Conservation (phyloP, 306 rosid genomes). For the Medicago ruthenica region DNA sequence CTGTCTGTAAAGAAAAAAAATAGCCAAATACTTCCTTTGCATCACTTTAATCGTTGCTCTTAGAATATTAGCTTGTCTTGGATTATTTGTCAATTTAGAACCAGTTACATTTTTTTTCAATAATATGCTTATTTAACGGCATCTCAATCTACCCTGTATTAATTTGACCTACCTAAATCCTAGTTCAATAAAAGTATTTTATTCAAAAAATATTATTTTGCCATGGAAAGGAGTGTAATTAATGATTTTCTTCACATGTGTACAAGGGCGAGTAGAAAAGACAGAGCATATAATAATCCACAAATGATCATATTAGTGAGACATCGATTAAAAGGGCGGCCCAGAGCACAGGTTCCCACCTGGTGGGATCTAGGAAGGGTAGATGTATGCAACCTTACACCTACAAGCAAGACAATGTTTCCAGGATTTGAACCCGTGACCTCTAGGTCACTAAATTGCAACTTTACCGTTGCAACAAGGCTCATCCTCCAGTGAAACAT, state of each 20-base stretch:
- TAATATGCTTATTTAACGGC: not conserved
- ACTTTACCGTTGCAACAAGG: not conserved
- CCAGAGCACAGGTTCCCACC: not conserved
- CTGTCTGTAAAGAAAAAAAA: not conserved
- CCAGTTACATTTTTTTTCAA: not conserved
- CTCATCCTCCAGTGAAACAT: not conserved
- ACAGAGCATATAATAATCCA: conserved; percentile 1
- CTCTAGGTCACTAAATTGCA: not conserved
- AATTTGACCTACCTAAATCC: not conserved
- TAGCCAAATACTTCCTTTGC: conserved; percentile 2
- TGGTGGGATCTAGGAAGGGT: not conserved
- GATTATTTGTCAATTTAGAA: not conserved
- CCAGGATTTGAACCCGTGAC: not conserved
- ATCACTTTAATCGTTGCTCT: not conserved
- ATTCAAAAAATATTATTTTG: not conserved
- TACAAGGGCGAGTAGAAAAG: not conserved
- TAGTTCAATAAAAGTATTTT: not conserved
- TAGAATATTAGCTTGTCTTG: not conserved
- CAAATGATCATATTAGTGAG: conserved; percentile 19
- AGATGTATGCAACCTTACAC: not conserved
- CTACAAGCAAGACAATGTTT: not conserved
- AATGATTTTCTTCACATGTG: not conserved
- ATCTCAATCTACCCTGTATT: not conserved
- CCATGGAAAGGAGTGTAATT: not conserved
- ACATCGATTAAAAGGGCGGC: not conserved